Base-by-base conservation (phyloP, 257 asterid genomes). In the Nicotiana knightiana region DNA sequence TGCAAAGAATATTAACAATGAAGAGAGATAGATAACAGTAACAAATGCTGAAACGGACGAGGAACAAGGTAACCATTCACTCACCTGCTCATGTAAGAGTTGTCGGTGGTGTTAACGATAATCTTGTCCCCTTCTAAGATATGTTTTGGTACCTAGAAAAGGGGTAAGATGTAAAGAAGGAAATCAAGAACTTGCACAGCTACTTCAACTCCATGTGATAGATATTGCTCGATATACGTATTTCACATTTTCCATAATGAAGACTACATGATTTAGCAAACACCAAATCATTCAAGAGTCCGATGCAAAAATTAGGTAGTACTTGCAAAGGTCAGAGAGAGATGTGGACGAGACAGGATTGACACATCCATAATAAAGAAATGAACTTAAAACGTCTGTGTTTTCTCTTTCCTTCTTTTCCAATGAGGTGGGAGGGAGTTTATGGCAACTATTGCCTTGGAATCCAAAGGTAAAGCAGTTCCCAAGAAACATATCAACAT, bases 111-210 rank as follows among this genome's bases (percentile, higher is more conserved):
- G 83, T 86, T 91, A 79, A 93, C 70, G 18, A 93, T 58, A 63
- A 95, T 84, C 91, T 85, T 87, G 58, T 93, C 97, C 75, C 97
- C 99, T 1, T 90, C 88, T 84, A 83, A 80, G 53, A 93, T 84
- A 82, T 93, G 95, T 86, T 90, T 87, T n/a, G 98, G 99, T 83
- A 90, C 95, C 98, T 95, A 67, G 76, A 24, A 73, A 73, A 79
- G 51, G 68, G 48, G 15, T 17, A 55, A 46, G 79, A 32, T 51
- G 66, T 53, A 54, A 67, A 67, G 16, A 13, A 73, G 62, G 7
- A 48, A 51, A 26, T 73, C 61, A 24, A 73, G 79, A 26, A 48
- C 62, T 48, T 26, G 59, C 61, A 48, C 79, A 48, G 53, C 62
- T 15, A 73, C 43, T 51, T 73, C 62, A 73, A 48, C 79, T 48